Conservation (phyloP, 768 basidiomycete genomes). For the Terana coerulea region DNA sequence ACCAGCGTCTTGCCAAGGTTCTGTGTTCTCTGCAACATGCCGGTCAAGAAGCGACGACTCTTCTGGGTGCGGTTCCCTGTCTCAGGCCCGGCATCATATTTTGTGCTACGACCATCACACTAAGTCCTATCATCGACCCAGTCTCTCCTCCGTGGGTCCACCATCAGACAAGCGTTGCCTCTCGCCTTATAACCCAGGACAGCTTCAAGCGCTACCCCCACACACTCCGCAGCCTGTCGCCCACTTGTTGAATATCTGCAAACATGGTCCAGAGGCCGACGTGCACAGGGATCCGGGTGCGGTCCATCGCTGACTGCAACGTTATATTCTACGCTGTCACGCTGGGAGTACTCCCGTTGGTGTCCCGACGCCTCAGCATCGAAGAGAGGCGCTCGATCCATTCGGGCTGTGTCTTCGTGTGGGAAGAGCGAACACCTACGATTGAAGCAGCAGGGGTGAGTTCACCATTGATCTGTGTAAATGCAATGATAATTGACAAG, state of each 20-base stretch:
- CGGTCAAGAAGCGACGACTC: background rate
- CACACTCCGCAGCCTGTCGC: background rate
- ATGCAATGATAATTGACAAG: background rate
- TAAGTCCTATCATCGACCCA: background rate
- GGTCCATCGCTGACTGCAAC: slow-evolving; percentile 64
- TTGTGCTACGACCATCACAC: slow-evolving; percentile 6
- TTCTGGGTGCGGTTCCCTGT: background rate
- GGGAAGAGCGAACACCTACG: slow-evolving; percentile 75
- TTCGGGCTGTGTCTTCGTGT: slow-evolving; percentile 74
- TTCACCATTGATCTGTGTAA: slow-evolving; percentile 3
- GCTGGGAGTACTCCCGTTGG: slow-evolving; percentile 55
- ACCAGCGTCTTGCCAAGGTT: background rate
- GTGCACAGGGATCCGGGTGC: slow-evolving; percentile 58
- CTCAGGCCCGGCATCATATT: slow-evolving; percentile 3
- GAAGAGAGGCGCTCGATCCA: slow-evolving; percentile 67
- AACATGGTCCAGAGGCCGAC: slow-evolving; percentile 63
- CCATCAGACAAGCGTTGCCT: background rate
- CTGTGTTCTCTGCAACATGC: slow-evolving; percentile 2
- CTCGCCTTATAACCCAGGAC: slow-evolving; percentile 1
- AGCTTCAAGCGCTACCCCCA: background rate
- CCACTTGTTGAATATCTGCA: background rate
- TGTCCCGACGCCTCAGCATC: slow-evolving; percentile 67
- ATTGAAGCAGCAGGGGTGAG: slow-evolving; percentile 64
- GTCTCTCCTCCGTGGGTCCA: background rate
- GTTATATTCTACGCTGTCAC: slow-evolving; percentile 72